Conservation (phyloP, 2,329 filamentous ascomycete genomes). For the Magnaporthiopsis rhizophila region DNA sequence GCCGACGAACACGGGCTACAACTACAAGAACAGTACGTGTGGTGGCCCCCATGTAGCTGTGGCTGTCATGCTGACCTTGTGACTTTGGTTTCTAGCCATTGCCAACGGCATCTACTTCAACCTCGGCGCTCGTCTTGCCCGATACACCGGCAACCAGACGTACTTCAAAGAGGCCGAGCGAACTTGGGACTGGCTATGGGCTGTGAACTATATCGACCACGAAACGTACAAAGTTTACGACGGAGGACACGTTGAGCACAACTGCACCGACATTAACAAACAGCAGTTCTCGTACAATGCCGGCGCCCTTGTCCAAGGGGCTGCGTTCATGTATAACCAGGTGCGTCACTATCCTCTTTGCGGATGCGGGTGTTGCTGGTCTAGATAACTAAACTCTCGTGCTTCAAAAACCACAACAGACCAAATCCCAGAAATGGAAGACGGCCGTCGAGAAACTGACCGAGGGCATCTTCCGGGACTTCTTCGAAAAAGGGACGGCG, state of each 20-base stretch:
- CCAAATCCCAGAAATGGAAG: constrained; percentile 38
- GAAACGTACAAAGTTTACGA: constrained; percentile 51
- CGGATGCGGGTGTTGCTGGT: too few species aligned
- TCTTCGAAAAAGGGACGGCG: constrained; percentile 51
- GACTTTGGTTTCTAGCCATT: constrained; percentile 24
- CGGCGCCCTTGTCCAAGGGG: constrained; percentile 14
- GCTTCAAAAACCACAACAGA: neutral
- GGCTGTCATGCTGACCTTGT: neutral
- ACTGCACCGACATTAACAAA: constrained; percentile 52
- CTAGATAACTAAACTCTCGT: neutral
- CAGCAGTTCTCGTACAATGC: constrained; percentile 31
- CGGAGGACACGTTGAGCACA: constrained; percentile 37
- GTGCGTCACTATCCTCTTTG: constrained; percentile 20
- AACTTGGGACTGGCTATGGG: constrained; percentile 52
- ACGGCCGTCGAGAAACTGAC: constrained; percentile 47
- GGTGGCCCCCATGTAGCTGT: too few species aligned
- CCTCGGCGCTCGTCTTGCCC: constrained; percentile 59
- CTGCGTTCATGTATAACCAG: constrained; percentile 17
- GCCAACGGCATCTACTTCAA: constrained; percentile 57
- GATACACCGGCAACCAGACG: constrained; percentile 58
- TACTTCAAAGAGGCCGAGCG: constrained; percentile 55
- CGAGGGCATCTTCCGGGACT: constrained; percentile 37
- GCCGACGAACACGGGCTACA: constrained; percentile 64
- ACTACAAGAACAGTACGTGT: constrained; percentile 53
- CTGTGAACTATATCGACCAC: constrained; percentile 49